These are phyloP conservation scores for Botryotinia convoluta DNA, from an alignment of 2,329 filamentous ascomycete genomes.

Conservation along the genomic window DNA sequence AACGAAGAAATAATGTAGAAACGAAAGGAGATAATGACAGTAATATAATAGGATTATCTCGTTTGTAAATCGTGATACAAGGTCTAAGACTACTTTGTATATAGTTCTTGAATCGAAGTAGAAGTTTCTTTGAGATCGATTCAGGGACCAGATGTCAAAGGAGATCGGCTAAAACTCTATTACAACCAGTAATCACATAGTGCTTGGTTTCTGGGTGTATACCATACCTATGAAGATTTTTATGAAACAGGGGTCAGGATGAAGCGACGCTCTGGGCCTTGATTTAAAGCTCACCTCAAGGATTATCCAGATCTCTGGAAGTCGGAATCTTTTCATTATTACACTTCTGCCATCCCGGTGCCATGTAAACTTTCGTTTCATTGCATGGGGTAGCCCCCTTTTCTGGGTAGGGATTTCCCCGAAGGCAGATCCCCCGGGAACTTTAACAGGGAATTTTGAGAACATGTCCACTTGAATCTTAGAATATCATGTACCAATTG, in stretches of 20 bases:
- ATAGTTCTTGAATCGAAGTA: background rate
- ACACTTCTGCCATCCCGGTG: background rate
- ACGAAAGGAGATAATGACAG: background rate
- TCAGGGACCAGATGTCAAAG: background rate
- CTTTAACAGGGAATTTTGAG: background rate
- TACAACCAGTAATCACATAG: background rate
- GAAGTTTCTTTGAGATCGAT: background rate
- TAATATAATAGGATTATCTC: background rate
- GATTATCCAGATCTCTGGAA: background rate
- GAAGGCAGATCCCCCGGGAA: background rate
- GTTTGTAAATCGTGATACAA: background rate
- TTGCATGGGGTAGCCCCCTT: background rate
- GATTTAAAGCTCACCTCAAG: background rate
- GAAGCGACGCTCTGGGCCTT: background rate
- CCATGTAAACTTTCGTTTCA: background rate
- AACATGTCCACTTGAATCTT: background rate
- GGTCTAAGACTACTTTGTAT: background rate
- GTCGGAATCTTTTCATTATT: background rate
- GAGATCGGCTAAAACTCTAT: background rate
- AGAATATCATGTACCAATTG: background rate
- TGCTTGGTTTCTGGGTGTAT: background rate
- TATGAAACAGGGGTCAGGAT: constrained; percentile 4
- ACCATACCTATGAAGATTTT: background rate
- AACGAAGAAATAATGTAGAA: background rate
- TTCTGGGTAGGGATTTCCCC: background rate